A percentile compares a stretch with the other conserved stretches of the same genome.
Conservation (phyloP, 2,329 filamentous ascomycete genomes). For the Clarireedia paspali region DNA sequence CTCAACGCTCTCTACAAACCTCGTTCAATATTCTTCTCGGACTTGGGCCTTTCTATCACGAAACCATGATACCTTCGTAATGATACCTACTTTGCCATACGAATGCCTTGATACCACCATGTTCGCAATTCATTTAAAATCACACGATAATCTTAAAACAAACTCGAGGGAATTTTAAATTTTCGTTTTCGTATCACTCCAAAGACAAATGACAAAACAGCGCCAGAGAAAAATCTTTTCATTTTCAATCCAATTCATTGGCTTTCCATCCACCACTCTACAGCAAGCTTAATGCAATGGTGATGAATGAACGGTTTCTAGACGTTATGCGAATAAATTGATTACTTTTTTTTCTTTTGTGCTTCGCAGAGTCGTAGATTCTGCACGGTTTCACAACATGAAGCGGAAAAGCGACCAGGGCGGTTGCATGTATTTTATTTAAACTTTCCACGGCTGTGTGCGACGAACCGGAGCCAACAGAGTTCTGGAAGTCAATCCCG, state of each 20-base stretch:
- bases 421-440: too few relatives aligned
- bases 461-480: neutral
- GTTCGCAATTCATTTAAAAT: neutral
- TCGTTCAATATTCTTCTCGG: neutral
- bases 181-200: constrained; percentile 3
- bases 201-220: neutral
- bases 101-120: neutral
- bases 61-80: neutral
- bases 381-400: neutral
- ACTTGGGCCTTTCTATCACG: constrained; percentile 1
- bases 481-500: neutral
- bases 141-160: neutral
- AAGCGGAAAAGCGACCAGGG: too few relatives aligned
- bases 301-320: neutral
- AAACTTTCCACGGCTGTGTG: neutral
- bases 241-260: neutral
- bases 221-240: neutral
- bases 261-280: neutral
- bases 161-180: neutral
- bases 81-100: neutral
- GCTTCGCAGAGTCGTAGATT: neutral
- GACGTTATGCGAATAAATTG: neutral
- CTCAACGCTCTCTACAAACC: neutral
- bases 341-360: neutral
- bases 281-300: neutral